Base-by-base conservation (phyloP, 176 grass and related monocot species). In the Urochloa ruziziensis region DNA sequence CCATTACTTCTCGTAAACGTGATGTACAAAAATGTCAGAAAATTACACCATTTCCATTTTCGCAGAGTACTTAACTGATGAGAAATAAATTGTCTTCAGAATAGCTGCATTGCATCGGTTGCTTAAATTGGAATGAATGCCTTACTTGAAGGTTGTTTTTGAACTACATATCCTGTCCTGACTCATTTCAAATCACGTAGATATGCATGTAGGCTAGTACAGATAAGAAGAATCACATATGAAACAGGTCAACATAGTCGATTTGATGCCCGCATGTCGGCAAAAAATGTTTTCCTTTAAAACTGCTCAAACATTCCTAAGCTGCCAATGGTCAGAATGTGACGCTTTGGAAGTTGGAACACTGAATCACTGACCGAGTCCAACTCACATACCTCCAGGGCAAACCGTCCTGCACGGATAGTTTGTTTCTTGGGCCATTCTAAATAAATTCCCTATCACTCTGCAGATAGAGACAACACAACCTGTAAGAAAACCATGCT, bases 241-340 rank as follows among this genome's bases (percentile, higher is more conserved):
- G 63, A 83, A 88, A 71, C 86, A 62, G 30, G 5, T 43, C 72
- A 88, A 70, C 53, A 10, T 18, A 60, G 23, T 39, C n/a, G 42
- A 70, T 52, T 69, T 70, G 64, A 70, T 44, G 18, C 54, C 29
- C 72, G 15, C 4, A 51, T 30, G 64, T 12, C 34, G 4, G 16
- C 33, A 46, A 40, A 73, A 13, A 23, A 19, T 5, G 10, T 23
- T 33, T 73, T 71, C 27, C 10, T 29, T 28, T 0, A 47, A 8
- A 47, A 71, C 5, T 16, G 25, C 42, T 72, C 42, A 30, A 18
- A 5, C 11, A 6, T 30, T 48, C 42, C 43, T 72, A 48, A 48
- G 25, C 42, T 48, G 68, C 42, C 68, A 72, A 44, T 48, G 27
- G 68, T 44, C 43, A 48, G 24, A 72, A 74, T 67, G 18, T 77